phyloP scores from a whole-genome alignment of 306 rosid species.

The Rosa rugosa region DNA sequence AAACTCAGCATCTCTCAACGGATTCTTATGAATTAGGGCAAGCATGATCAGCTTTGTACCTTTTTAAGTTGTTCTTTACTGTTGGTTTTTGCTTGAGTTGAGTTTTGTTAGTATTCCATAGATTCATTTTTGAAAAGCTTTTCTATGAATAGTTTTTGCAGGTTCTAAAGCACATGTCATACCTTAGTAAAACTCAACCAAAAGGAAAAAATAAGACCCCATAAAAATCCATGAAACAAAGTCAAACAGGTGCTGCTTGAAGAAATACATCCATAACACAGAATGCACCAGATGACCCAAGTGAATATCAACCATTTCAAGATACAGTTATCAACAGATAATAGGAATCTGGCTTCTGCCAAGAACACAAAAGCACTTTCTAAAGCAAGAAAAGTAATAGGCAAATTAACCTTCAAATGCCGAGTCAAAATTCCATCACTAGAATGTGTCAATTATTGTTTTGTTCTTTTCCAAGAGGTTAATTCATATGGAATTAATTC shows the following conservation, averaged over 20 bases:
- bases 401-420: background rate
- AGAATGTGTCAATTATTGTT: background rate
- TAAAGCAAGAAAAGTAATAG: background rate
- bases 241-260: too few species aligned
- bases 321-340: background rate
- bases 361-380: background rate
- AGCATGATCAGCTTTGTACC: background rate
- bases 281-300: too few species aligned
- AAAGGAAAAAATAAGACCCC: too few species aligned
- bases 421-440: background rate
- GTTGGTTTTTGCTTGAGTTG: background rate
- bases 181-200: too few species aligned
- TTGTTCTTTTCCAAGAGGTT: constrained; percentile 65
- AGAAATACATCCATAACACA: too few species aligned
- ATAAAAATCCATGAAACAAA: too few species aligned
- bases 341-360: background rate
- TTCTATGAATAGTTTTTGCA: background rate
- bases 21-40: background rate
- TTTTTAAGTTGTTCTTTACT: background rate
- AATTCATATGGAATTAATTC: constrained; percentile 65
- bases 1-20: background rate
- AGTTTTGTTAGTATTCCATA: background rate
- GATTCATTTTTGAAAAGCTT: background rate
- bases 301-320: too few species aligned
- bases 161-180: background rate